Evolutionary conservation across 1,139 yeast species (phyloP).

Genomic region (Ashbya aceris): DNA sequence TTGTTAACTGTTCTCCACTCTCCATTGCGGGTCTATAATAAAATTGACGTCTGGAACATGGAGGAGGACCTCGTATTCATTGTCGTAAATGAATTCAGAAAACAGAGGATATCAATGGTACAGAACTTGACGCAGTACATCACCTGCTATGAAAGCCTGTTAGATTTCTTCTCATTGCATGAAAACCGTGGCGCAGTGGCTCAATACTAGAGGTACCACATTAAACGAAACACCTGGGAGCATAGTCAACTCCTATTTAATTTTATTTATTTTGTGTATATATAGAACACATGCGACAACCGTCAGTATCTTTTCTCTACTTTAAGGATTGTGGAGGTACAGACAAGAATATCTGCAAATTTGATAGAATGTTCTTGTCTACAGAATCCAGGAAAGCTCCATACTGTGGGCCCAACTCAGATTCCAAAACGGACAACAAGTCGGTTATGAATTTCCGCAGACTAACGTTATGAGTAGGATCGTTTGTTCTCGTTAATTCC

Average conservation of each 20-base stretch:
- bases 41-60: slow-evolving; percentile 32
- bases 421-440: slow-evolving; percentile 26
- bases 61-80: slow-evolving; percentile 30
- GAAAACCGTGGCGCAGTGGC: slow-evolving; percentile 1
- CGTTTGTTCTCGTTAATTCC: slow-evolving; percentile 37
- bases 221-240: too few species aligned
- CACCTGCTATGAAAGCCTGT: slow-evolving; percentile 55
- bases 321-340: not conserved
- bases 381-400: slow-evolving; percentile 19
- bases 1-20: slow-evolving; percentile 39
- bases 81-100: slow-evolving; percentile 44
- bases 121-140: slow-evolving; percentile 69
- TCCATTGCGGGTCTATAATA: slow-evolving; percentile 18
- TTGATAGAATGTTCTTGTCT: slow-evolving; percentile 28
- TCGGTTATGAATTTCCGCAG: slow-evolving; percentile 33
- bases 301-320: too few species aligned
- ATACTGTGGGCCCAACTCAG: slow-evolving; percentile 27
- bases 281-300: too few species aligned
- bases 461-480: slow-evolving; percentile 53
- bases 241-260: too few species aligned
- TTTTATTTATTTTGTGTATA: too few species aligned
- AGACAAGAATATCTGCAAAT: slow-evolving; percentile 28
- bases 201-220: too few species aligned
- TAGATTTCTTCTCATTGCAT: slow-evolving; percentile 26
- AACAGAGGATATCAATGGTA: slow-evolving; percentile 75